Conservation (phyloP, 805 yeast species). For the Wickerhamomyces subpelliculosus region DNA sequence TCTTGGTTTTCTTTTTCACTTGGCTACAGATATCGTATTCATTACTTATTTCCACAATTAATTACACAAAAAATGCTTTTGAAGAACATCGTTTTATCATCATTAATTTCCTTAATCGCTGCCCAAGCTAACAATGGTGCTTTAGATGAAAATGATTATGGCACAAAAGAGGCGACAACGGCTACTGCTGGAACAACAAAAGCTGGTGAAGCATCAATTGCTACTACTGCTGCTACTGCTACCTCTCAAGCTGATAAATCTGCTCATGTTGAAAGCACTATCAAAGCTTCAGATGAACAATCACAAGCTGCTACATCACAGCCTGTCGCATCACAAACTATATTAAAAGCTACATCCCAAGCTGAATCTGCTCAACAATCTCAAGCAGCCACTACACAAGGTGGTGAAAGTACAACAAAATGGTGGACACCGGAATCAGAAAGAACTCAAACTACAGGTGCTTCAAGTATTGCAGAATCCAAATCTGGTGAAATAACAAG, state of each 20-base stretch:
- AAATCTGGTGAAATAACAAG: too few relatives aligned
- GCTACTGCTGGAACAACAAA: slow-evolving; percentile 1
- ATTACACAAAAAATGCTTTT: slow-evolving; percentile 7
- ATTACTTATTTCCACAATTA: too few relatives aligned
- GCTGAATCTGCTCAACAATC: background rate
- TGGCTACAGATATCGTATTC: too few relatives aligned
- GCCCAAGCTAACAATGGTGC: slow-evolving; percentile 11
- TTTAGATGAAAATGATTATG: slow-evolving; percentile 4
- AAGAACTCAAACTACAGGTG: too few relatives aligned
- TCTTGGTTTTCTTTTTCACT: too few relatives aligned
- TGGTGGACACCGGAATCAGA: too few relatives aligned
- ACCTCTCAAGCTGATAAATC: background rate
- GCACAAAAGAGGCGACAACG: slow-evolving; percentile 4
- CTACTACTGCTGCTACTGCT: slow-evolving; percentile 2
- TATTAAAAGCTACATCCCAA: background rate
- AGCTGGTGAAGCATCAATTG: background rate
- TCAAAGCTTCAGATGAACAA: too few relatives aligned
- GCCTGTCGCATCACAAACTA: background rate
- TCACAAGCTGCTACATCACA: background rate
- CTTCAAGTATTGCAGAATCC: too few relatives aligned
- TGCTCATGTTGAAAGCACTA: too few relatives aligned
- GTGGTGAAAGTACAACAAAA: too few relatives aligned
- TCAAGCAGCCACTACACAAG: background rate
- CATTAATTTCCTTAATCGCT: slow-evolving; percentile 5
- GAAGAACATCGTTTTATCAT: slow-evolving; percentile 7